Conservation (phyloP, 768 basidiomycete genomes). For the Boletus patriciae region DNA sequence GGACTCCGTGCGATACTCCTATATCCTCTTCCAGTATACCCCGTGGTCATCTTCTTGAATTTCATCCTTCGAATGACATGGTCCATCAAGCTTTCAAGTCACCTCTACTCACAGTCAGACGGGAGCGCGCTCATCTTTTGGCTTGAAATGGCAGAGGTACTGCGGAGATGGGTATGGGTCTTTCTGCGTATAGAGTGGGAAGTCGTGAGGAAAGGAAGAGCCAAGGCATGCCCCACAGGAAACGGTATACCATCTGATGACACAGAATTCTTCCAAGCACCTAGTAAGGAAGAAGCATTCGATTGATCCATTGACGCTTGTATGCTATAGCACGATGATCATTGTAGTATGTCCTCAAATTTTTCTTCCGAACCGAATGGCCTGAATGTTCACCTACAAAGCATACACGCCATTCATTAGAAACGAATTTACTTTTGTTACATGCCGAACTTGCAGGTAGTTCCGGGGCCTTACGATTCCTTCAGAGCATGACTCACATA, state of each 20-base stretch:
- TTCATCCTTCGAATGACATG: constrained; percentile 89
- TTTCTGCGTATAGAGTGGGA: constrained; percentile 98
- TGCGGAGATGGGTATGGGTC: constrained; percentile 97
- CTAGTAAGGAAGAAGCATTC: constrained; percentile 13
- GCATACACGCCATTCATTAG: constrained; percentile 5
- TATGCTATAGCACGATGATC: neutral
- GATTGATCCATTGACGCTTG: constrained; percentile 16
- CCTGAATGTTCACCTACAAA: constrained; percentile 5
- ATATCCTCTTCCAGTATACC: constrained; percentile 82
- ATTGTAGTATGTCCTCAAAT: constrained; percentile 15
- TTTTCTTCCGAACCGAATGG: neutral
- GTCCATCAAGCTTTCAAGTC: constrained; percentile 87
- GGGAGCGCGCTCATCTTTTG: constrained; percentile 83
- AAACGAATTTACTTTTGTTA: neutral
- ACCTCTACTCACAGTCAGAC: constrained; percentile 77
- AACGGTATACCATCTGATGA: constrained; percentile 9
- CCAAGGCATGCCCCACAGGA: constrained; percentile 5
- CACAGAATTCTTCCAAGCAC: constrained; percentile 15
- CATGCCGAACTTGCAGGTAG: neutral
- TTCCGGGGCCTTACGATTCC: constrained; percentile 1
- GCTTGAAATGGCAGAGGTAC: constrained; percentile 86
- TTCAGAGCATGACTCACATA: neutral
- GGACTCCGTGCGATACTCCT: constrained; percentile 76
- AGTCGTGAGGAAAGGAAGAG: constrained; percentile 57
- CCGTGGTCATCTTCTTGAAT: constrained; percentile 78